Percentiles rank a stretch among this genome's conserved stretches.
Evolutionary conservation across 805 yeast species (phyloP).

Genomic region (Barnettozyma californica): DNA sequence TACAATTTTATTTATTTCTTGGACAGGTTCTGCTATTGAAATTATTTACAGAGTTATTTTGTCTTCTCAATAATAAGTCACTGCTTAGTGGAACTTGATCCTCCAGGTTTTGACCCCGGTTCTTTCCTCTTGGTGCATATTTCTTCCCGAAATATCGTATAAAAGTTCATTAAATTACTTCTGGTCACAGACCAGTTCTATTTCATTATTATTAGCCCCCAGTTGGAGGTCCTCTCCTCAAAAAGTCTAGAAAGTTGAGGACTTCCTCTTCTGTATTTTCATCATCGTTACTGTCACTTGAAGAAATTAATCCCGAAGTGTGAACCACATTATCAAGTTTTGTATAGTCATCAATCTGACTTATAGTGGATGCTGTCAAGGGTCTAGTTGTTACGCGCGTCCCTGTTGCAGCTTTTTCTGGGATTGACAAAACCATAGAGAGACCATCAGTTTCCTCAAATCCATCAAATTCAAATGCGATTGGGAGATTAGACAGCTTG

Average conservation of each 20-base stretch:
- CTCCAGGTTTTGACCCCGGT: no score
- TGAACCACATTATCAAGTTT: not conserved
- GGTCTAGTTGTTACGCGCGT: not conserved
- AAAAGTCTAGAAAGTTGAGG: not conserved
- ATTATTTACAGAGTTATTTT: no score
- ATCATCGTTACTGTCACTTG: not conserved
- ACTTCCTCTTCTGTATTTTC: not conserved
- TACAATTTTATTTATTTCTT: no score
- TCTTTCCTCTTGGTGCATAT: no score
- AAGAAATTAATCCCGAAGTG: not conserved
- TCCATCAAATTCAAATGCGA: not conserved
- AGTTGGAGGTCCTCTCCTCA: not conserved
- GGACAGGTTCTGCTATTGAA: no score
- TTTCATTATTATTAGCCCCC: not conserved
- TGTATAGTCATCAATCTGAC: not conserved
- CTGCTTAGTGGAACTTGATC: no score
- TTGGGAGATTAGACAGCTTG: not conserved
- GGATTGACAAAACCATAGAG: not conserved
- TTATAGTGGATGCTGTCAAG: not conserved
- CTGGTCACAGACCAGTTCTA: not conserved
- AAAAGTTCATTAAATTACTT: not conserved
- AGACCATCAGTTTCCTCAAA: not conserved
- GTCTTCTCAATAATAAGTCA: no score
- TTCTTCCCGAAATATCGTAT: no score
- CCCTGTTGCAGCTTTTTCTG: not conserved